Evolutionary conservation across 2,329 filamentous ascomycete genomes (phyloP).

Genomic region (Pseudogymnoascus sp.): DNA sequence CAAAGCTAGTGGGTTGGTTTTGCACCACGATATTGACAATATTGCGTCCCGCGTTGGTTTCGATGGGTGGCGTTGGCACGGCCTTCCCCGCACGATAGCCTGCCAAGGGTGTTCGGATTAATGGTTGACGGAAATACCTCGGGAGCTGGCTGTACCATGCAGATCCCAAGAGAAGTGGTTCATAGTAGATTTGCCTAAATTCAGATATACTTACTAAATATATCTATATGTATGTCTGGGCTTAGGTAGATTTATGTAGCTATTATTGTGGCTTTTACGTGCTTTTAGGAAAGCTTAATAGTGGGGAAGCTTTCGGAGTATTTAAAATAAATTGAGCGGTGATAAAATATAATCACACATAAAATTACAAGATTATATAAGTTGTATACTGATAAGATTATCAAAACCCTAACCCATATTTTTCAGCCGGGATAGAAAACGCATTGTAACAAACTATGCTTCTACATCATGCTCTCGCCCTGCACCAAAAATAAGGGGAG

Average conservation of each 20-base stretch:
- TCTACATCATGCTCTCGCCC: neutral
- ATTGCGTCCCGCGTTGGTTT: neutral
- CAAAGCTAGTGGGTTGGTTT: neutral
- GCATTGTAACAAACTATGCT: neutral
- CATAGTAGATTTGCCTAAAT: neutral
- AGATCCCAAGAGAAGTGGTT: neutral
- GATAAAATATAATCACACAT: neutral
- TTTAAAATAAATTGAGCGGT: neutral
- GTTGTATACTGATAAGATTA: neutral
- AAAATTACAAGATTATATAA: neutral
- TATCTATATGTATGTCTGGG: neutral
- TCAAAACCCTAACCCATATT: neutral
- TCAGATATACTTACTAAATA: neutral
- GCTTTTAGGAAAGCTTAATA: neutral
- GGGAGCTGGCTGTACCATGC: neutral
- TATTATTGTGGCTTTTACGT: neutral
- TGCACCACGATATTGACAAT: neutral
- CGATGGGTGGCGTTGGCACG: neutral
- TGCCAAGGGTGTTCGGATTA: neutral
- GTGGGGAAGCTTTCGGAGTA: neutral
- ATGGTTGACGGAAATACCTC: conserved; percentile 6
- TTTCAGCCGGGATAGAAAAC: neutral
- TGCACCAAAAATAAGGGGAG: neutral
- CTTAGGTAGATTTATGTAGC: neutral
- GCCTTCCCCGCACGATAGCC: neutral